These are phyloP conservation scores for Jamesozyma hellenica DNA, from an alignment of 805 yeast genomes.

Conservation along the genomic window DNA sequence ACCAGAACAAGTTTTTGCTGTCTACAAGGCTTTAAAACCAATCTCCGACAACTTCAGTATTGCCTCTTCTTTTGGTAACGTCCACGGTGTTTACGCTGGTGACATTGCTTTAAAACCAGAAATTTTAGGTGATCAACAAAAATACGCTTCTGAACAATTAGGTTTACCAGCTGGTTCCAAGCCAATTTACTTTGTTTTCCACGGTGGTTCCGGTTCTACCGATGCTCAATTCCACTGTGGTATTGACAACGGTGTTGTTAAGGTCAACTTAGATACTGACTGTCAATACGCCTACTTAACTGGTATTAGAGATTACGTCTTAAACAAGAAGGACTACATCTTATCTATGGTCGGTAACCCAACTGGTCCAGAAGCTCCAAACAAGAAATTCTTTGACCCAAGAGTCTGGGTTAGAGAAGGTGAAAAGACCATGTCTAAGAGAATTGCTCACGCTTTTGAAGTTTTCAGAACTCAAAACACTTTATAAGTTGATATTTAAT, in stretches of 20 bases:
- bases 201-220: conserved; percentile 98
- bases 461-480: conserved; percentile 75
- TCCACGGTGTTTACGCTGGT: conserved; percentile 99
- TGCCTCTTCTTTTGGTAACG: conserved; percentile 99
- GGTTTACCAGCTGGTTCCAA: conserved; percentile 38
- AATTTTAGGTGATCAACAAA: conserved; percentile 92
- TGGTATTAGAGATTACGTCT: conserved; percentile 96
- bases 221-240: conserved; percentile 86
- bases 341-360: conserved; percentile 93
- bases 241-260: conserved; percentile 89
- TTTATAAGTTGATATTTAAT: conserved; percentile 34
- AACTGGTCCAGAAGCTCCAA: conserved; percentile 97
- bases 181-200: conserved; percentile 97
- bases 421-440: conserved; percentile 92
- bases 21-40: conserved; percentile 79
- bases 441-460: conserved; percentile 74
- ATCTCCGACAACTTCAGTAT: conserved; percentile 97
- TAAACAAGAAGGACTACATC: conserved; percentile 92
- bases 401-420: conserved; percentile 99
- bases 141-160: conserved; percentile 63
- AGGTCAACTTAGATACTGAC: conserved; percentile 98
- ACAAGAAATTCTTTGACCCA: conserved; percentile 99
- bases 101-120: conserved; percentile 89
- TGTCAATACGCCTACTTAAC: conserved; percentile 94
- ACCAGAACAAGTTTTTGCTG: conserved; percentile 89